Conservation (phyloP, 306 rosid species). For the Dryas drummondii region DNA sequence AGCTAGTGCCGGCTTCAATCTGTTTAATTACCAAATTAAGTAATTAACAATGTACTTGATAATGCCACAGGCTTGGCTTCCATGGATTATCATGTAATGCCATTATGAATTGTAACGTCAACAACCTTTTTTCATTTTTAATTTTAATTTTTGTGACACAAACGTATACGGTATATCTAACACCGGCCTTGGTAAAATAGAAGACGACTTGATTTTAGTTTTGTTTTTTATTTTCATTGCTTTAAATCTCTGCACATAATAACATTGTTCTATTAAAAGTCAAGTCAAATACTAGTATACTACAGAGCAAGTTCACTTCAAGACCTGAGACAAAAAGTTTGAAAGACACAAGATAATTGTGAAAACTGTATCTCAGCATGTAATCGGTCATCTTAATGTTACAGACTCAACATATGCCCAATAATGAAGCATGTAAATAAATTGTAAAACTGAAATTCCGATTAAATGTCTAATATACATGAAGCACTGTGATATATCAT, state of each 20-base stretch:
- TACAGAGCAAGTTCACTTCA: no score
- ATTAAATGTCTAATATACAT: slow-evolving; percentile 1
- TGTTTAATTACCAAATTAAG: no score
- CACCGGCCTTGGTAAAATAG: neutral
- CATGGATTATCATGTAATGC: no score
- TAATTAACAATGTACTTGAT: no score
- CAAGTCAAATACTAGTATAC: no score
- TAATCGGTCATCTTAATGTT: slow-evolving; percentile 2
- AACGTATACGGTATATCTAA: neutral
- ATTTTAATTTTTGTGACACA: neutral
- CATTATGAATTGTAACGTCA: neutral
- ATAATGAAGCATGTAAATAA: neutral
- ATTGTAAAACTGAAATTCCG: slow-evolving; percentile 7
- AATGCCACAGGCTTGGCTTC: no score
- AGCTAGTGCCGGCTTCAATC: neutral
- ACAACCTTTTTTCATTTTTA: neutral
- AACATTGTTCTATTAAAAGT: no score
- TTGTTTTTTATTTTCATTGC: neutral
- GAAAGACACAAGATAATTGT: neutral
- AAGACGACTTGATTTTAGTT: neutral
- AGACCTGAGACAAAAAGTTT: neutral
- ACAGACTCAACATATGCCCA: neutral
- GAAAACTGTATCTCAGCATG: neutral
- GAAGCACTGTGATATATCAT: neutral
- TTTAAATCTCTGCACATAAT: no score